Evolutionary conservation across 169 alveolate species (phyloP).

Genomic region (Cryptosporidium meleagridis): DNA sequence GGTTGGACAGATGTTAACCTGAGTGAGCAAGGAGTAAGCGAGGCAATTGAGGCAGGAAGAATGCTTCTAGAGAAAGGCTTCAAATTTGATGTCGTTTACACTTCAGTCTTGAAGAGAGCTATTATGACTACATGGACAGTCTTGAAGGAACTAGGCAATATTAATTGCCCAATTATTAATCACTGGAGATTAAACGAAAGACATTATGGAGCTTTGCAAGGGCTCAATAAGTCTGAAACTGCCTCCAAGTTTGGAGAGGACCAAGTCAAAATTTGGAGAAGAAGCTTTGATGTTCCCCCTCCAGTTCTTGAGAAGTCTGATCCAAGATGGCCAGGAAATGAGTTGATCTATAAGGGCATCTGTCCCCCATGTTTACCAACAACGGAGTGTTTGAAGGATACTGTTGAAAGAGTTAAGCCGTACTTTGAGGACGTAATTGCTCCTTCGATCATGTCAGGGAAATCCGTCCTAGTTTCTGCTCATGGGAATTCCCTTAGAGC

Average conservation of each 20-base stretch:
- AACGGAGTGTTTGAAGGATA: conserved; percentile 95
- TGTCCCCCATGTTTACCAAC: conserved; percentile 93
- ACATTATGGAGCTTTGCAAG: conserved; percentile 98
- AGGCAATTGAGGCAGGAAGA: conserved; percentile 92
- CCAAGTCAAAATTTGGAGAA: conserved; percentile 95
- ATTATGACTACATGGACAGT: conserved; percentile 91
- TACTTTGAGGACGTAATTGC: conserved; percentile 94
- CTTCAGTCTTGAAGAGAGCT: conserved; percentile 97
- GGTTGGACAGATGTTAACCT: conserved; percentile 98
- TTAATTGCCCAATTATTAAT: conserved; percentile 90
- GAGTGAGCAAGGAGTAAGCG: conserved; percentile 92
- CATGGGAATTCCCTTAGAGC: conserved; percentile 99
- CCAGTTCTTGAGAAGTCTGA: conserved; percentile 92
- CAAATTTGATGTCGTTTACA: conserved; percentile 92
- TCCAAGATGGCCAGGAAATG: conserved; percentile 91
- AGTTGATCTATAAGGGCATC: conserved; percentile 85
- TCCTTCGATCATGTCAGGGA: conserved; percentile 91
- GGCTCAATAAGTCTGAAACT: conserved; percentile 96
- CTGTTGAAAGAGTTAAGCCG: conserved; percentile 95
- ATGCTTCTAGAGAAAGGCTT: conserved; percentile 87
- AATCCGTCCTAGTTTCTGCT: conserved; percentile 94
- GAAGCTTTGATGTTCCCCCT: conserved; percentile 97
- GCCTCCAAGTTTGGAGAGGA: conserved; percentile 96
- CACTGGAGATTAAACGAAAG: conserved; percentile 96
- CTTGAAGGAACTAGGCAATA: conserved; percentile 88